Evolutionary conservation across 1,139 yeast genomes (phyloP), one percentile per base, ranked within the genome.

Genomic region (Pichia sp.): DNA sequence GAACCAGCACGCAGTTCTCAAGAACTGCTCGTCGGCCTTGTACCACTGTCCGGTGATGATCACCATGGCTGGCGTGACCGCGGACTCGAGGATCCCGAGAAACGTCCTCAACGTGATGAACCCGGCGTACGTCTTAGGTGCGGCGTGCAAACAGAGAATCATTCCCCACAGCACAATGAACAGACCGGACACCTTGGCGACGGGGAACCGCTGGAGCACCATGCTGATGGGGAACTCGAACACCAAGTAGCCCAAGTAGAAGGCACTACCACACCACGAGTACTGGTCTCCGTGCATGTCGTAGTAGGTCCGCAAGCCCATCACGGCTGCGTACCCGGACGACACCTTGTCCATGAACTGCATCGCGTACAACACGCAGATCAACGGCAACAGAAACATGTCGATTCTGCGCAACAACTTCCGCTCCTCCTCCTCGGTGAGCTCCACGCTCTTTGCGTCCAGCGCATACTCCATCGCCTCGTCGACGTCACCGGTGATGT

Each of bases 331-430:
- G 56, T 77, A 78, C 15, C 84, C 73, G 42, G 76, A 80, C 6
- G 87, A 71, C 16, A 76, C 69, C 64, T 85, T 85, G 67, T 85
- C 90, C 83, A 85, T 81, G 57, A 78, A 82, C 67, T 85, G 90
- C 47, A 77, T 71, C 16, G 82, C 76, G 64, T 82, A 82, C 19
- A 83, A 67, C 15, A 79, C 57, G 62, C 84, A 77, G 74, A 84
- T 73, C 43, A 84, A 57, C 0, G 89, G 85, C 60, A 82, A 69
- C 58, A 85, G 64, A 59, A 68, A 76, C 15, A 76, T 47, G 64
- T 84, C 88, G 43, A 81, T 79, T 63, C 84, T 85, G 54, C 80
- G 61, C n/a, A 75, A 67, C 10, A 80, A 56, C 59, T 69, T 55
- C 65, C 68, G 62, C 44, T 74, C 71, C 23, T 67, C 66, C 36